A percentile compares a stretch with the other conserved stretches of the same genome.
phyloP scores from a whole-genome alignment of 192 early-diverging fungal species.

The Coemansia sp. region DNA sequence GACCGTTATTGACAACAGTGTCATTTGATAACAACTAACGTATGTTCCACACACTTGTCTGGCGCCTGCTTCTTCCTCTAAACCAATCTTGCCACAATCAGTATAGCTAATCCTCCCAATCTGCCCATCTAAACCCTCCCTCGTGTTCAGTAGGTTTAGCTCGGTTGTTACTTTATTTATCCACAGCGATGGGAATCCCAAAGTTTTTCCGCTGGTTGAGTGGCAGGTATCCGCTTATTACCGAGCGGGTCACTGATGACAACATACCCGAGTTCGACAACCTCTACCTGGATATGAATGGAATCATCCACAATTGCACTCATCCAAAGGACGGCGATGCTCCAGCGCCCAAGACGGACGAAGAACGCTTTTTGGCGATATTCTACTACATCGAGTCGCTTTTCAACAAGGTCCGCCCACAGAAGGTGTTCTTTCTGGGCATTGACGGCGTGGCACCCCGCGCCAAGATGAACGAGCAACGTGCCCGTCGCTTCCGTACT shows the following conservation, averaged over 20 bases:
- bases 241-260: conserved; percentile 85
- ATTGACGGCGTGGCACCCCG: conserved; percentile 95
- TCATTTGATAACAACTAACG: not conserved
- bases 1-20: not conserved
- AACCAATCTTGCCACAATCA: not conserved
- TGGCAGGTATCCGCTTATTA: conserved; percentile 94
- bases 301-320: conserved; percentile 96
- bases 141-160: too few relatives aligned
- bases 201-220: conserved; percentile 98
- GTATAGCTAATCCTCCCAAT: not conserved
- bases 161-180: too few relatives aligned
- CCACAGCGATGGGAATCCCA: conserved; percentile 71
- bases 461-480: conserved; percentile 99
- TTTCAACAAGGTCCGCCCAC: conserved; percentile 88
- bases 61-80: not conserved
- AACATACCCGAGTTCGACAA: conserved; percentile 97
- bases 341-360: conserved; percentile 86
- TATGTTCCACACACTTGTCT: not conserved
- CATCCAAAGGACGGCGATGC: conserved; percentile 89
- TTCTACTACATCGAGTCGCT: conserved; percentile 97
- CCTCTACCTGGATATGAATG: conserved; percentile 99
- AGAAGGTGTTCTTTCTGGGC: conserved; percentile 93
- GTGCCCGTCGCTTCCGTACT: conserved; percentile 92
- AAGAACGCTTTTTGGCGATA: conserved; percentile 88
- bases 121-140: not conserved